phyloP scores from a whole-genome alignment of 1,284 basidiomycete species.

The Pseudomicrostroma phylloplanum region DNA sequence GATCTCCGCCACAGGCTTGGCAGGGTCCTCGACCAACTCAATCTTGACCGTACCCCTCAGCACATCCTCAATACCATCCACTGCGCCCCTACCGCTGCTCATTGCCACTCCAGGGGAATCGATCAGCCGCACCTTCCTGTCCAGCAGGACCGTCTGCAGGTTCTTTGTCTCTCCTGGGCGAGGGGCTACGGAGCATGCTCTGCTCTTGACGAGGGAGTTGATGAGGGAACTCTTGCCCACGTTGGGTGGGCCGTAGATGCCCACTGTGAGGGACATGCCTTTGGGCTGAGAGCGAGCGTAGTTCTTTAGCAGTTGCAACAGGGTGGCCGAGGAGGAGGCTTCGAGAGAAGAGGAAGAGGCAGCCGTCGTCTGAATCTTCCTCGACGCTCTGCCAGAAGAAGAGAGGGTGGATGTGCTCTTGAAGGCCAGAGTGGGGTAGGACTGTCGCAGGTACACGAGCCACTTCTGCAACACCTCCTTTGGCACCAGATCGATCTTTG shows the following conservation, averaged over 20 bases:
- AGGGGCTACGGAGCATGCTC: slow-evolving; percentile 76
- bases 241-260: slow-evolving; percentile 93
- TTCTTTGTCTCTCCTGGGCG: slow-evolving; percentile 92
- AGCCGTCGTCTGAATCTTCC: background rate
- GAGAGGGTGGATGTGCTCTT: slow-evolving; percentile 52
- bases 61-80: slow-evolving; percentile 56
- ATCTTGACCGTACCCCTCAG: slow-evolving; percentile 88
- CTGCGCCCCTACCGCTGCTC: slow-evolving; percentile 31
- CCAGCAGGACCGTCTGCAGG: slow-evolving; percentile 85
- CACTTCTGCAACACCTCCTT: slow-evolving; percentile 80
- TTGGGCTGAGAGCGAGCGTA: slow-evolving; percentile 58
- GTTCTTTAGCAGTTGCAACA: slow-evolving; percentile 83
- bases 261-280: slow-evolving; percentile 61
- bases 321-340: slow-evolving; percentile 55
- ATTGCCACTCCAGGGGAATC: slow-evolving; percentile 91
- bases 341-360: slow-evolving; percentile 47
- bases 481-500: slow-evolving; percentile 64
- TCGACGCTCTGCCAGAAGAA: background rate
- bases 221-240: slow-evolving; percentile 94
- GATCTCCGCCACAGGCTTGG: slow-evolving; percentile 59
- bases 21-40: slow-evolving; percentile 83
- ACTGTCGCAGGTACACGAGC: slow-evolving; percentile 81
- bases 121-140: slow-evolving; percentile 82
- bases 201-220: slow-evolving; percentile 76
- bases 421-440: slow-evolving; percentile 89